A percentile compares a stretch with the other conserved stretches of the same genome.
Conservation (phyloP, 2,329 filamentous ascomycete genomes). For the Aspergillus aculeatinus region DNA sequence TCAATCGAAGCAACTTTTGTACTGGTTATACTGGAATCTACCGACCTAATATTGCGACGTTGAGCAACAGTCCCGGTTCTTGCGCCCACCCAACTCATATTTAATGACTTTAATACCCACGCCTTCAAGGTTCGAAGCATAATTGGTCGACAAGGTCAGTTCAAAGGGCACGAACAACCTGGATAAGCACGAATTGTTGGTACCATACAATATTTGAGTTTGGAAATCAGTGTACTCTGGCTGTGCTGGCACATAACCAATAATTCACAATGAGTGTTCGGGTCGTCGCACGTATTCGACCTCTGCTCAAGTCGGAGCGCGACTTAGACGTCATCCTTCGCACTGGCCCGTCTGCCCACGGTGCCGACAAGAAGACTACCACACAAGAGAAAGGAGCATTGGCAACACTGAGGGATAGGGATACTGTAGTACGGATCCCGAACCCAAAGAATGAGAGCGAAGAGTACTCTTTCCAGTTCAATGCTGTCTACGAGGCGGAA, state of each 20-base stretch:
- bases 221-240: not conserved
- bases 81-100: not conserved
- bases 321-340: constrained; percentile 86
- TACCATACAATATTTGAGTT: not conserved
- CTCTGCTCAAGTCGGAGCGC: constrained; percentile 79
- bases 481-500: constrained; percentile 79
- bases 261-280: constrained; percentile 57
- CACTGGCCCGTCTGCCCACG: constrained; percentile 50
- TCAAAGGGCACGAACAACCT: not conserved
- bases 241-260: not conserved
- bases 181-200: too few species aligned
- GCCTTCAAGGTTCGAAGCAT: not conserved
- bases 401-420: constrained; percentile 50
- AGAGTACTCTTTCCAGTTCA: constrained; percentile 92
- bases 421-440: constrained; percentile 78
- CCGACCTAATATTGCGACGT: not conserved
- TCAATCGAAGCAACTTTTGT: not conserved
- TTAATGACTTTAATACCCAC: not conserved
- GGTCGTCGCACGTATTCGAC: constrained; percentile 87
- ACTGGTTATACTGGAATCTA: not conserved
- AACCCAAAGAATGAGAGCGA: constrained; percentile 91
- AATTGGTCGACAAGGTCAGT: not conserved
- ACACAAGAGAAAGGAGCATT: constrained; percentile 25
- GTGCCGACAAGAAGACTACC: constrained; percentile 24
- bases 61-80: not conserved